A percentile compares a stretch with the other conserved stretches of the same genome.
These are phyloP conservation scores for Sporothrix pseudoabietina DNA, from an alignment of 2,329 filamentous ascomycete genomes.

Conservation along the genomic window DNA sequence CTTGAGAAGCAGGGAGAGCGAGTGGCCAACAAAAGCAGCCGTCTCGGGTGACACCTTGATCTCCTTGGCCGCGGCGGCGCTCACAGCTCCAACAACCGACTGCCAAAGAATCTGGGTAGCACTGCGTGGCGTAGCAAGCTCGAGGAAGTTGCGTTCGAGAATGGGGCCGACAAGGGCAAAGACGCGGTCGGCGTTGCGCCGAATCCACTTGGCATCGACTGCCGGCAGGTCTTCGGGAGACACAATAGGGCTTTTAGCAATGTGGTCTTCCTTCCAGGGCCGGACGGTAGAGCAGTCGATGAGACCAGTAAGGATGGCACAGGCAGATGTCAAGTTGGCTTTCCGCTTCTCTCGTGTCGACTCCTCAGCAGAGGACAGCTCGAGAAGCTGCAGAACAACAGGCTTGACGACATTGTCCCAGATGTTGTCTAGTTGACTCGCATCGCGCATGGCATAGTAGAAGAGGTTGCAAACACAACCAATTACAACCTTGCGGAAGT, in stretches of 20 bases:
- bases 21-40: conserved; percentile 72
- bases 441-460: conserved; percentile 75
- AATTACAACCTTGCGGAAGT: conserved; percentile 60
- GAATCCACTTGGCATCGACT: conserved; percentile 84
- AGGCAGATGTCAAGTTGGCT: conserved; percentile 60
- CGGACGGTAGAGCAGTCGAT: conserved; percentile 61
- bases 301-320: conserved; percentile 72
- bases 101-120: conserved; percentile 59
- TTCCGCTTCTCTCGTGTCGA: conserved; percentile 38
- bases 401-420: conserved; percentile 76
- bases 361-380: conserved; percentile 43
- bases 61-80: conserved; percentile 76
- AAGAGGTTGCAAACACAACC: conserved; percentile 77
- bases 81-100: conserved; percentile 63
- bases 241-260: conserved; percentile 60
- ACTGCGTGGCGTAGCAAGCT: conserved; percentile 63
- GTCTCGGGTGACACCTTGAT: conserved; percentile 86
- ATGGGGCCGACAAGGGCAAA: conserved; percentile 63
- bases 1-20: conserved; percentile 68
- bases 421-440: conserved; percentile 68
- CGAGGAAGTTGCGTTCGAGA: conserved; percentile 62
- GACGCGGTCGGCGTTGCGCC: conserved; percentile 67
- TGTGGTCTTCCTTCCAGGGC: conserved; percentile 74
- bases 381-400: conserved; percentile 62
- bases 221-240: conserved; percentile 76